Evolutionary conservation across 495 filamentous ascomycete genomes (phyloP), one percentile per base, ranked within the genome.

Genomic region (Pseudomonodictys pantanalensis): DNA sequence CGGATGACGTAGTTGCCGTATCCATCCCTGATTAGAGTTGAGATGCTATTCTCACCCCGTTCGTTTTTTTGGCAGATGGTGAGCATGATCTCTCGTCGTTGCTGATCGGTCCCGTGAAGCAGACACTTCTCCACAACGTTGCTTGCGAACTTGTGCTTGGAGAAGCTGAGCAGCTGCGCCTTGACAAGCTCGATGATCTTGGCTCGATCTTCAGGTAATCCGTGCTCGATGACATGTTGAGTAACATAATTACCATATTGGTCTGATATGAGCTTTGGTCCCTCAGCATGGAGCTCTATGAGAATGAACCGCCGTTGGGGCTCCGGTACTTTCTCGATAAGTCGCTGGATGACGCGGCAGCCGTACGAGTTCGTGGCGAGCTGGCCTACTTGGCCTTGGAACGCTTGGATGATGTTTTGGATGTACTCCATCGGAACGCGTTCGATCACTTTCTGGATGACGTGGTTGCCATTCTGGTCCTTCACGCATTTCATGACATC

Each of bases 61-160:
- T 84, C 79, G 41, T 82, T 79, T 12, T 74, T 56, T 9, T 78
- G 77, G 2, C 82, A 85, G 17, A 96, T 73, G 29, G 78, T 82
- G 20, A 76, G 75, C 55, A 92, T 82, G 64, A 98, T 95, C 35
- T 81, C 78, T 17, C 74, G 80, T 45, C 86, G 83, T 67, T 95
- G 84, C 44, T 86, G 80, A 18, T 81, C 39, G 1, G 81, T 84
- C 10, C 89, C 91, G 62, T 82, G 83, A 52, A 86, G 77, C 46
- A 98, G 89, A 64, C 90, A 93, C 76, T 92, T 95, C 74, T 98
- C 93, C 0, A 98, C 95, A 4, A 98, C 93, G 65, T 98, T 97
- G 64, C 90, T 96, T 3, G 95, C 93, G 68, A 91, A 96, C 70
- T 98, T 97, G 75, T 97, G 92, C 76, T 90, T 95, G 5, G 90